Percentiles rank a stretch among this genome's conserved stretches.
These are phyloP conservation scores for Escovopsis sp. DNA, from an alignment of 2,329 filamentous ascomycete genomes.

Conservation along the genomic window DNA sequence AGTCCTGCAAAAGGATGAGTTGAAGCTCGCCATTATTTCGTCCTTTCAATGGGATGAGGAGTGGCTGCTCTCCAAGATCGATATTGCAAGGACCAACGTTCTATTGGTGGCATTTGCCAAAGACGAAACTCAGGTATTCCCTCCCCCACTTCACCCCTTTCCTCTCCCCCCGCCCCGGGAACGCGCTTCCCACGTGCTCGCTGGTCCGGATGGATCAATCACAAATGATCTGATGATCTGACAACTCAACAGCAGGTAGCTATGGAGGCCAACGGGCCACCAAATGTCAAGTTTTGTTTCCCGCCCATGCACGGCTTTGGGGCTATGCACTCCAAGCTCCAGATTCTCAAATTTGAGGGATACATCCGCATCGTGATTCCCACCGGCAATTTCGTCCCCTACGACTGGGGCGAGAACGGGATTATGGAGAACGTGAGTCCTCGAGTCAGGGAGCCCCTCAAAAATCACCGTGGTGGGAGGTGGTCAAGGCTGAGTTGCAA, in stretches of 20 bases:
- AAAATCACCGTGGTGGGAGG: no score
- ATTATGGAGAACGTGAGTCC: slow-evolving; percentile 65
- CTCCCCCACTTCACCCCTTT: no score
- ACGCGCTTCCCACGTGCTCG: not conserved
- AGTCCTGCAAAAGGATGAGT: slow-evolving; percentile 55
- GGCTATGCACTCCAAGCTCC: slow-evolving; percentile 88
- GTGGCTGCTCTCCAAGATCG: slow-evolving; percentile 63
- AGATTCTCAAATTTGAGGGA: slow-evolving; percentile 64
- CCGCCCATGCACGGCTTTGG: slow-evolving; percentile 62
- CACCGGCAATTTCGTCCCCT: slow-evolving; percentile 70
- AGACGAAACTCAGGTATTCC: slow-evolving; percentile 34
- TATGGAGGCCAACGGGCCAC: slow-evolving; percentile 34
- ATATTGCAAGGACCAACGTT: slow-evolving; percentile 45
- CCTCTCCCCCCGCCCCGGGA: not conserved
- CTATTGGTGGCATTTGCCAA: slow-evolving; percentile 43
- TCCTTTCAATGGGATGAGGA: slow-evolving; percentile 76
- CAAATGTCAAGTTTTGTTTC: slow-evolving; percentile 59
- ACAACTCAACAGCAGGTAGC: slow-evolving; percentile 23
- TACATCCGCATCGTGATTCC: slow-evolving; percentile 73
- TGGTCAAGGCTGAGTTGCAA: no score
- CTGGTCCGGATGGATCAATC: not conserved
- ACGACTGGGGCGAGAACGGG: slow-evolving; percentile 81
- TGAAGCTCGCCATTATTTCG: slow-evolving; percentile 69
- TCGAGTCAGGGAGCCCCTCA: slow-evolving; percentile 1
- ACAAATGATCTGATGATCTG: not conserved